Conservation (phyloP, 2,329 filamentous ascomycete genomes). For the Ascochyta fabae region DNA sequence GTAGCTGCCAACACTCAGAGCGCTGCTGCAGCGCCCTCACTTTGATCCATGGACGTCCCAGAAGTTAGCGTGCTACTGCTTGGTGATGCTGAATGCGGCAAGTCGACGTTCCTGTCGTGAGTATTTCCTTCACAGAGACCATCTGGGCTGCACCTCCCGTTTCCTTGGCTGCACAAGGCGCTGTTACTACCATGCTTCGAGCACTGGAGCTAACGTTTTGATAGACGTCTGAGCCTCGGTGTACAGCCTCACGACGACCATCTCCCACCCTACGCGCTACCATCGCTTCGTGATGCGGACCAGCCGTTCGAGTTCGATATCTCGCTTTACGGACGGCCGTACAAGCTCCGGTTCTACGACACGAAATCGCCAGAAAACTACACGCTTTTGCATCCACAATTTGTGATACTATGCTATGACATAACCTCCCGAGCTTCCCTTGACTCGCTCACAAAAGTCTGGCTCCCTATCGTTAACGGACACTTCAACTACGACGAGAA, state of each 20-base stretch:
- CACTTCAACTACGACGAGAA: slow-evolving; percentile 61
- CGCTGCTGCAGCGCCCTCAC: slow-evolving; percentile 3
- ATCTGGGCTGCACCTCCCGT: not conserved
- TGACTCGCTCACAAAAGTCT: slow-evolving; percentile 53
- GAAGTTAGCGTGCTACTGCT: slow-evolving; percentile 62
- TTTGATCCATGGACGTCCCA: slow-evolving; percentile 34
- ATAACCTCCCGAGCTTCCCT: slow-evolving; percentile 62
- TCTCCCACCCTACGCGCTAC: slow-evolving; percentile 47
- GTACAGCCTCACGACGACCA: slow-evolving; percentile 33
- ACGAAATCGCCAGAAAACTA: slow-evolving; percentile 64
- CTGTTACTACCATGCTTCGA: not conserved
- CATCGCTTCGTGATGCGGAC: slow-evolving; percentile 59
- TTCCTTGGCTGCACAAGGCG: not conserved
- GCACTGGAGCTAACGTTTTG: not conserved
- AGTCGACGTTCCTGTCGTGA: slow-evolving; percentile 68
- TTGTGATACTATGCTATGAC: slow-evolving; percentile 66
- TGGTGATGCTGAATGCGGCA: slow-evolving; percentile 65
- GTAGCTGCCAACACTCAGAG: slow-evolving; percentile 13
- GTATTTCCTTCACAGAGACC: slow-evolving; percentile 36
- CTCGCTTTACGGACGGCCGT: slow-evolving; percentile 61
- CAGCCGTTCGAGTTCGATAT: slow-evolving; percentile 68
- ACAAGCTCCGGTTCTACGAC: slow-evolving; percentile 63
- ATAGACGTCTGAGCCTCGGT: slow-evolving; percentile 42
- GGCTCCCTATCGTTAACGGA: slow-evolving; percentile 54
- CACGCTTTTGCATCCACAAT: slow-evolving; percentile 59